Evolutionary conservation across 2,329 filamentous ascomycete genomes (phyloP).

Genomic region (Calycina marina): DNA sequence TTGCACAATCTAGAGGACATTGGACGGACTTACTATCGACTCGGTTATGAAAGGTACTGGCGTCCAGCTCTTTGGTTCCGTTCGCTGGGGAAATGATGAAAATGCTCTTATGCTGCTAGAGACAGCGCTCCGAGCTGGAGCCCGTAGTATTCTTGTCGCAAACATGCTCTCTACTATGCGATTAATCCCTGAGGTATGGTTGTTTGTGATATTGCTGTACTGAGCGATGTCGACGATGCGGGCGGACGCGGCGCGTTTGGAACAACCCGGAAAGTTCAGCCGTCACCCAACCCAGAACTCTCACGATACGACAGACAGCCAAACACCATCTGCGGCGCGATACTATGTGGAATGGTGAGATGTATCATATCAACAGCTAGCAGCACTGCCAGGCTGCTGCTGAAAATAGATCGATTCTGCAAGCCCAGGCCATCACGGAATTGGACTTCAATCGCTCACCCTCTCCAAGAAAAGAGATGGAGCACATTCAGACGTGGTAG

Average conservation of each 20-base stretch:
- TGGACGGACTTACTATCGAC: constrained; percentile 38
- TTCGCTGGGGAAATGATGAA: constrained; percentile 11
- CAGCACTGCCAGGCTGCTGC: constrained; percentile 8
- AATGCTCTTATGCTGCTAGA: constrained; percentile 12
- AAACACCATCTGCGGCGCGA: no score
- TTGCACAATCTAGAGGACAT: constrained; percentile 19
- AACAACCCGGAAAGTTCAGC: no score
- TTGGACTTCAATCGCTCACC: no score
- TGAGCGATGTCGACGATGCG: no score
- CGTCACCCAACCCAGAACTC: no score
- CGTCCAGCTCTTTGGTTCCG: constrained; percentile 22
- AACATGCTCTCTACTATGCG: constrained; percentile 17
- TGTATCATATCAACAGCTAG: constrained; percentile 12
- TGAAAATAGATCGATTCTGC: no score
- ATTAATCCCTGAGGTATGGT: no score
- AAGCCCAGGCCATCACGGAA: no score
- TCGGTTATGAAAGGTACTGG: constrained; percentile 40
- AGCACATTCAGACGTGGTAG: background rate
- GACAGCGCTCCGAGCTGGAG: constrained; percentile 13
- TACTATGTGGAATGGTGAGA: constrained; percentile 20
- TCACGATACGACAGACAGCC: no score
- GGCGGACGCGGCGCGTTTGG: no score
- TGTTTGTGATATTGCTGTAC: no score
- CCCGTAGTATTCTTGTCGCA: constrained; percentile 14
- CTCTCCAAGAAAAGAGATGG: constrained; percentile 1